These are phyloP conservation scores for Starmerella gropengiesseri DNA, from an alignment of 805 yeast genomes.

Conservation along the genomic window DNA sequence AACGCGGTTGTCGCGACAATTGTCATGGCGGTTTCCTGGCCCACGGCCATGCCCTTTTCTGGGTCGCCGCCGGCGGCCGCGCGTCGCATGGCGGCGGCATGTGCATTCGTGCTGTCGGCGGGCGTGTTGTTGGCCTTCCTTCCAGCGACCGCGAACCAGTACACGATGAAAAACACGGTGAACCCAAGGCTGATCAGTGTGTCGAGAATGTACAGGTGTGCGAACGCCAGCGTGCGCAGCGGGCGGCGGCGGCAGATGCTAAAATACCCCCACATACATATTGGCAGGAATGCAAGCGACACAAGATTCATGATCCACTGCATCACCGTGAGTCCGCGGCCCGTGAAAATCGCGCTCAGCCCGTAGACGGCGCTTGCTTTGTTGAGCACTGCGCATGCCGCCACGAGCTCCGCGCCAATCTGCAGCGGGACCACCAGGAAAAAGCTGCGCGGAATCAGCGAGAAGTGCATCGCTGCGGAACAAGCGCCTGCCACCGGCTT, in stretches of 20 bases:
- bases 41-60: conserved; percentile 25
- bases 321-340: conserved; percentile 70
- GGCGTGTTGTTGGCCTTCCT: conserved; percentile 20
- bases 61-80: neutral
- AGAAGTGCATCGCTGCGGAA: conserved; percentile 4
- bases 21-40: conserved; percentile 35
- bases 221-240: conserved; percentile 50
- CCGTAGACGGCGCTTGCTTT: conserved; percentile 88
- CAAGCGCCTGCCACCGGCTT: neutral
- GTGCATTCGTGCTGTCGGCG: neutral
- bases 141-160: conserved; percentile 50
- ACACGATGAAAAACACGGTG: conserved; percentile 59
- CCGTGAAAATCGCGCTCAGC: conserved; percentile 67
- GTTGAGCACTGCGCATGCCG: conserved; percentile 68
- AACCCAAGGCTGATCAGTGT: conserved; percentile 56
- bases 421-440: conserved; percentile 66
- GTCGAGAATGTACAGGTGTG: conserved; percentile 55
- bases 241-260: conserved; percentile 45
- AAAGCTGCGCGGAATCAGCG: conserved; percentile 40
- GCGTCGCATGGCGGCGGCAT: too few relatives aligned
- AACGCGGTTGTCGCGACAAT: conserved; percentile 40
- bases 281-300: conserved; percentile 51
- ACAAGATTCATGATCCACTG: conserved; percentile 73
- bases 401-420: conserved; percentile 73
- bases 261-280: conserved; percentile 50